These are phyloP conservation scores for Candida insectalens DNA, from an alignment of 805 yeast genomes.

Conservation along the genomic window DNA sequence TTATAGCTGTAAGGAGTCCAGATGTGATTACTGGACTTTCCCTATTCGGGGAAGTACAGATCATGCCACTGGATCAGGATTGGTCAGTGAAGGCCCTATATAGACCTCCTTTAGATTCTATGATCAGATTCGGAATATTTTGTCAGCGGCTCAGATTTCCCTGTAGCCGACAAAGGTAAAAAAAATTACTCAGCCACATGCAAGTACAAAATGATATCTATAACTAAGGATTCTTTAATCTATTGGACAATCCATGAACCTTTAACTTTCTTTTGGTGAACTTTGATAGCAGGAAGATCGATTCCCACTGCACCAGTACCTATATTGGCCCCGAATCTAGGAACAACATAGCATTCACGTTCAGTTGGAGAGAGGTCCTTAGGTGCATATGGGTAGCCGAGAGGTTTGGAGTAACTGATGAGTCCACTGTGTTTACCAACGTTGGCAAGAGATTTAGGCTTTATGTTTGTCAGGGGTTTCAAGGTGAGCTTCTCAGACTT, in stretches of 20 bases:
- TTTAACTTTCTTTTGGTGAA: conserved; percentile 52
- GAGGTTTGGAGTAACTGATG: conserved; percentile 79
- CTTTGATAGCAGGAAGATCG: conserved; percentile 80
- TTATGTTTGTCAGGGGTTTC: conserved; percentile 66
- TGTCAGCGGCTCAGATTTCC: no score
- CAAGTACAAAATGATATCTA: background rate
- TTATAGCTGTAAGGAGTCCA: no score
- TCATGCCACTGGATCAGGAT: no score
- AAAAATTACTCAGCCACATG: no score
- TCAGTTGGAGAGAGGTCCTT: conserved; percentile 53
- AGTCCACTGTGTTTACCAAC: conserved; percentile 66
- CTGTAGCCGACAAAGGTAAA: no score
- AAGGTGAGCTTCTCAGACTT: conserved; percentile 49
- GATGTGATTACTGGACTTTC: no score
- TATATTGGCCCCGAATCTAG: conserved; percentile 71
- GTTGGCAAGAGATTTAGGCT: conserved; percentile 67
- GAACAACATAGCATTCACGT: conserved; percentile 84
- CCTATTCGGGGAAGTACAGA: no score
- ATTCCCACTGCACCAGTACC: conserved; percentile 86
- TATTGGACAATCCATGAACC: conserved; percentile 55
- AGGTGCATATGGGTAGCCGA: conserved; percentile 86
- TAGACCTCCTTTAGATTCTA: no score
- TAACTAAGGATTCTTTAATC: conserved; percentile 2
- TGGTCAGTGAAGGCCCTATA: no score
- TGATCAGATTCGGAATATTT: no score